A percentile compares a stretch with the other conserved stretches of the same genome.
phyloP scores from a whole-genome alignment of 257 asterid species.

The Lycium barbarum region DNA sequence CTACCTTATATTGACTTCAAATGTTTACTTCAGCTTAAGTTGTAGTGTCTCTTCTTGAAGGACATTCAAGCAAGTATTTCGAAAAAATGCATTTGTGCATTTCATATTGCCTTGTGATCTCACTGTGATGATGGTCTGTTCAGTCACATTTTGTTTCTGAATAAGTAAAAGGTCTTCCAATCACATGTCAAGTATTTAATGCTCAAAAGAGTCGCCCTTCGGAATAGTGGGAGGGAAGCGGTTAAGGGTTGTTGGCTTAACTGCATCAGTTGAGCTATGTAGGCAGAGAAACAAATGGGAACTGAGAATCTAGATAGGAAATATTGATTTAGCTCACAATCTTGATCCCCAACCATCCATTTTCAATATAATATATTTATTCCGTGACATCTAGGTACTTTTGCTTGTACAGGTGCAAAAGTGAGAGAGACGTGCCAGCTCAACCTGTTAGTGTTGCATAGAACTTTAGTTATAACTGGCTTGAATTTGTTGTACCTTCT shows the following conservation, averaged over 20 bases:
- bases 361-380: neutral
- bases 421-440: constrained; percentile 39
- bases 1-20: neutral
- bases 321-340: neutral
- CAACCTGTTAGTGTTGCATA: constrained; percentile 43
- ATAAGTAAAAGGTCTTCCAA: neutral
- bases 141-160: neutral
- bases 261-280: neutral
- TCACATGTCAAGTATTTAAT: neutral
- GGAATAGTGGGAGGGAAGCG: constrained; percentile 15
- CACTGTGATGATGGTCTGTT: constrained; percentile 12
- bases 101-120: neutral
- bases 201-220: neutral
- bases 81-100: constrained; percentile 9
- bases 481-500: constrained; percentile 26
- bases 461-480: neutral
- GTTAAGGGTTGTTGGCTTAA: neutral
- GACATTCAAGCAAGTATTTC: neutral
- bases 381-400: neutral
- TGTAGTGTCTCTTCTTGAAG: constrained; percentile 10
- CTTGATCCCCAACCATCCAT: neutral
- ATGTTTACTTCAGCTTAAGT: neutral
- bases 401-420: constrained; percentile 48
- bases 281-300: neutral
- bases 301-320: neutral